Conservation (phyloP, 306 rosid species). For the Dryas alaskensis region DNA sequence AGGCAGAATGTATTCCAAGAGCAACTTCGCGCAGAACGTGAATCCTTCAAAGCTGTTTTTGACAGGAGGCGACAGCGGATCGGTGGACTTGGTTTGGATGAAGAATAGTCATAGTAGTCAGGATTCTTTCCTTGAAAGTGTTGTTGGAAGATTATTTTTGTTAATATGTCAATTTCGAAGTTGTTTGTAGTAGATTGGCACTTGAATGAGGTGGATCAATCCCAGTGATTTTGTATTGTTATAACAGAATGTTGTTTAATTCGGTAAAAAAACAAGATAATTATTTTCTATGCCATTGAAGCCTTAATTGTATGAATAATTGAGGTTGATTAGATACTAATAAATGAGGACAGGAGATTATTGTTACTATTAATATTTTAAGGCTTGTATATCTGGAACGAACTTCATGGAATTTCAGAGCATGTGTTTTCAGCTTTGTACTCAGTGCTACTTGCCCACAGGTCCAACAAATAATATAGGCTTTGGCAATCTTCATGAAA, state of each 20-base stretch:
- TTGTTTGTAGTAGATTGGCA: not conserved
- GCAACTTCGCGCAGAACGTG: conserved; percentile 75
- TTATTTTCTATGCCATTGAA: not conserved
- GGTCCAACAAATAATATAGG: too few species aligned
- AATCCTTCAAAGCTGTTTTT: conserved; percentile 84
- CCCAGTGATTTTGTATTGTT: not conserved
- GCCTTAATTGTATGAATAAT: not conserved
- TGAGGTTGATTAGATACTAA: not conserved
- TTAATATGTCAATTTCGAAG: conserved; percentile 7
- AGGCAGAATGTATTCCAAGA: conserved; percentile 63
- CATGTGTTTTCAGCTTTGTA: too few species aligned
- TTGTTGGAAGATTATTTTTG: conserved; percentile 3
- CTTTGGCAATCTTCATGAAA: too few species aligned
- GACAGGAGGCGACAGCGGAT: conserved; percentile 72
- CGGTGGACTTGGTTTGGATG: conserved; percentile 75
- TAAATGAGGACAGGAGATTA: not conserved
- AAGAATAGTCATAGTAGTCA: conserved; percentile 34
- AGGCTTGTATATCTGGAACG: too few species aligned
- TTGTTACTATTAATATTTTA: too few species aligned
- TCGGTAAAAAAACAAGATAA: conserved; percentile 20
- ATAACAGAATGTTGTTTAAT: conserved; percentile 13
- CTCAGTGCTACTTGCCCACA: too few species aligned
- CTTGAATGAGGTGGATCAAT: conserved; percentile 6
- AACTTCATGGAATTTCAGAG: too few species aligned
- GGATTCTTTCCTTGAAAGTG: not conserved